Conservation (phyloP, 192 early-diverging fungal species). For the Backusella circina region DNA sequence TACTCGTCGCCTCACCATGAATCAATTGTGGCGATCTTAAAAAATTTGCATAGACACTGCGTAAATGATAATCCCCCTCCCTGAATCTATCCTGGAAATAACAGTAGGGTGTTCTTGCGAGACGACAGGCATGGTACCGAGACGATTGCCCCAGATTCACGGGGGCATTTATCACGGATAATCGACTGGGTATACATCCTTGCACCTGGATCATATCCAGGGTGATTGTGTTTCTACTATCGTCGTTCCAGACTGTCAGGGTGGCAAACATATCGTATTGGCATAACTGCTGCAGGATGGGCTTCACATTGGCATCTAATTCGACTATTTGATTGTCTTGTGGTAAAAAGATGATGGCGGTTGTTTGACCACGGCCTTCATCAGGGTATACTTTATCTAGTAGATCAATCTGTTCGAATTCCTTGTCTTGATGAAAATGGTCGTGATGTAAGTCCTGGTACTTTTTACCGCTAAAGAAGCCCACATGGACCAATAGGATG, state of each 20-base stretch:
- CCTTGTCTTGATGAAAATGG: not conserved
- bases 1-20: conserved; percentile 46
- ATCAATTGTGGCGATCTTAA: conserved; percentile 48
- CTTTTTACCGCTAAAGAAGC: conserved; percentile 32
- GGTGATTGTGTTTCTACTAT: conserved; percentile 17
- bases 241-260: conserved; percentile 55
- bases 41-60: conserved; percentile 57
- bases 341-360: conserved; percentile 36
- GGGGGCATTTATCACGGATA: conserved; percentile 46
- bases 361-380: conserved; percentile 42
- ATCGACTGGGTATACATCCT: conserved; percentile 32
- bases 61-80: conserved; percentile 29
- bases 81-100: conserved; percentile 46
- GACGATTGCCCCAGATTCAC: conserved; percentile 47
- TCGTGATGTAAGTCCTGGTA: conserved; percentile 32
- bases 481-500: conserved; percentile 27
- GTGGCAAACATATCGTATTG: conserved; percentile 53
- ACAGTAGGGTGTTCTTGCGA: conserved; percentile 52
- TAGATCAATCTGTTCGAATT: conserved; percentile 28
- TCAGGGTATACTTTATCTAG: conserved; percentile 42
- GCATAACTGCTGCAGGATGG: conserved; percentile 48
- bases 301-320: conserved; percentile 36
- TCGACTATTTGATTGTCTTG: conserved; percentile 7
- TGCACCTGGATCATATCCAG: conserved; percentile 36
- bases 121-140: conserved; percentile 53